phyloP scores from a whole-genome alignment of 1,284 basidiomycete species.

The Afroboletus lepidellus region DNA sequence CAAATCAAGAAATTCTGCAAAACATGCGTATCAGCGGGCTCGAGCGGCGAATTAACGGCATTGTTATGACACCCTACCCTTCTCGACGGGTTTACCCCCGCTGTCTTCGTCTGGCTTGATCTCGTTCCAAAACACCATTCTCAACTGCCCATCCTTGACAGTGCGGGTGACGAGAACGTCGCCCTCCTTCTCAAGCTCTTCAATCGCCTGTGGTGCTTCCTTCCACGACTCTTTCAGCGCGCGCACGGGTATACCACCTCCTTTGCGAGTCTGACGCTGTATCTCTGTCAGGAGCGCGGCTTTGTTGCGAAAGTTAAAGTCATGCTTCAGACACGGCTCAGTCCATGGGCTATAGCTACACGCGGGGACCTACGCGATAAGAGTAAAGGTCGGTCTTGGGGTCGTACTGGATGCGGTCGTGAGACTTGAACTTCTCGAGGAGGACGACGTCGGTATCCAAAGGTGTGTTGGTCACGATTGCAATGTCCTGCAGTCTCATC shows the following conservation, averaged over 20 bases:
- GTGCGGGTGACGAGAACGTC: slow-evolving; percentile 85
- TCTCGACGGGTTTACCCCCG: slow-evolving; percentile 71
- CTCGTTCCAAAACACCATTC: slow-evolving; percentile 92
- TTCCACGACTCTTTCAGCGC: slow-evolving; percentile 89
- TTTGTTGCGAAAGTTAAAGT: slow-evolving; percentile 83
- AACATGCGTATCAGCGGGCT: slow-evolving; percentile 4
- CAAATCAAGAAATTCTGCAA: slow-evolving; percentile 77
- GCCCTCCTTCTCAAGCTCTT: slow-evolving; percentile 84
- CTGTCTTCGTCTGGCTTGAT: slow-evolving; percentile 71
- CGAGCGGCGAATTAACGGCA: neutral
- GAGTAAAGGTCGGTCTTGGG: slow-evolving; percentile 82
- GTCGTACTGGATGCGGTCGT: slow-evolving; percentile 79
- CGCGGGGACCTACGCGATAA: slow-evolving; percentile 60
- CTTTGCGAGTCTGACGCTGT: slow-evolving; percentile 72
- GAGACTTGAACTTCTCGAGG: slow-evolving; percentile 74
- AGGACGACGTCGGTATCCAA: slow-evolving; percentile 71
- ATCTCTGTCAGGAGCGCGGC: slow-evolving; percentile 80
- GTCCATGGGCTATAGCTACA: neutral
- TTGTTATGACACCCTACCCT: slow-evolving; percentile 52
- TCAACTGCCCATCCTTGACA: slow-evolving; percentile 77
- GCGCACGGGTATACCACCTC: slow-evolving; percentile 82
- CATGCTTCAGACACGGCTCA: slow-evolving; percentile 55
- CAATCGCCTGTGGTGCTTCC: slow-evolving; percentile 76
- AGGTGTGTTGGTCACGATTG: slow-evolving; percentile 74
- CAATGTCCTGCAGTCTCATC: slow-evolving; percentile 82